These are phyloP conservation scores for Paramyrothecium sp. DNA, from an alignment of 2,329 filamentous ascomycete species.

Conservation along the genomic window DNA sequence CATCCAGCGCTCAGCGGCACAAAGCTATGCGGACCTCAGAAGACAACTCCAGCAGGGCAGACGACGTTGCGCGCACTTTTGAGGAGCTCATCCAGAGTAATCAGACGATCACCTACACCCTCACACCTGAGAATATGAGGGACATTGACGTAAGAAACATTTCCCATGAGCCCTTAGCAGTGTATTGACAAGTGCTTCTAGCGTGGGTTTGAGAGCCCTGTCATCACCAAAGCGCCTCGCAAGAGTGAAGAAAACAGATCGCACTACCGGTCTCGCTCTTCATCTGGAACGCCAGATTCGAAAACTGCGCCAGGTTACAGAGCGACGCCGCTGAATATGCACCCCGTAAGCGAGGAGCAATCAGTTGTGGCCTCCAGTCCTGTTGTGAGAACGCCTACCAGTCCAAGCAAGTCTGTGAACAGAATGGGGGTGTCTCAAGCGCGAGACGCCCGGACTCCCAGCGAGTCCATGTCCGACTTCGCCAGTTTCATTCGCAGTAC, in stretches of 20 bases:
- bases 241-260: slow-evolving; percentile 47
- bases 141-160: slow-evolving; percentile 63
- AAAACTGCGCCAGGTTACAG: slow-evolving; percentile 23
- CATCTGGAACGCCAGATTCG: slow-evolving; percentile 39
- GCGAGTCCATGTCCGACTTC: slow-evolving; percentile 77
- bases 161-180: too few species aligned
- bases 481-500: slow-evolving; percentile 88
- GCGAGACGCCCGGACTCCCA: slow-evolving; percentile 69
- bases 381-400: not conserved
- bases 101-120: slow-evolving; percentile 78
- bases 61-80: slow-evolving; percentile 66
- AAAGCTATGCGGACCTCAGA: slow-evolving; percentile 58
- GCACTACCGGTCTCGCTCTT: slow-evolving; percentile 44
- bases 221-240: slow-evolving; percentile 36
- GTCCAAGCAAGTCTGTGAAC: not conserved
- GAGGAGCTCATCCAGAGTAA: slow-evolving; percentile 81
- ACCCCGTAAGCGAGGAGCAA: slow-evolving; percentile 1
- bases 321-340: not conserved
- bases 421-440: slow-evolving; percentile 37
- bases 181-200: slow-evolving; percentile 30
- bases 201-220: slow-evolving; percentile 41
- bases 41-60: slow-evolving; percentile 49
- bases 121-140: slow-evolving; percentile 78
- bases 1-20: slow-evolving; percentile 48
- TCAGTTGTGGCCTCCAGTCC: not conserved